These are phyloP conservation scores for Drosera capensis DNA, from an alignment of 148 eudicot genomes.

Conservation along the genomic window DNA sequence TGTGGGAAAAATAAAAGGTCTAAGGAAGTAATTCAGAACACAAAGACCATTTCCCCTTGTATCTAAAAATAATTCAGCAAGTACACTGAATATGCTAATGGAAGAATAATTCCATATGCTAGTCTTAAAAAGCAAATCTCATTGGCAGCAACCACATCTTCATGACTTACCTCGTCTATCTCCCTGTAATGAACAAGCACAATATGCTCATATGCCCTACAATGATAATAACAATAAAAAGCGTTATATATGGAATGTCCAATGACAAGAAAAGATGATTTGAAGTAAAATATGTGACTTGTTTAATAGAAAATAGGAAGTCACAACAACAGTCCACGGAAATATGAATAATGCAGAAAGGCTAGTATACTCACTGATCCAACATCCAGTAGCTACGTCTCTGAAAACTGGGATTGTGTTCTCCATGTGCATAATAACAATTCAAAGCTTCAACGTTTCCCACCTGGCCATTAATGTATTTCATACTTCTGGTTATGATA, in stretches of 20 bases:
- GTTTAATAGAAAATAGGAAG: background rate
- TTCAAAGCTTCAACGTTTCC: constrained; percentile 79
- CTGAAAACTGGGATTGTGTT: constrained; percentile 56
- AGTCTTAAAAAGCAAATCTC: background rate
- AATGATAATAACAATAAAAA: constrained; percentile 4
- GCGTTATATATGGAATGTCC: no score
- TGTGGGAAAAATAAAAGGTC: no score
- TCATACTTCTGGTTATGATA: background rate
- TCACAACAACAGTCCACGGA: background rate
- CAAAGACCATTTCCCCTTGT: no score
- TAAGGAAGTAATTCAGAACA: no score
- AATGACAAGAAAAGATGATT: no score
- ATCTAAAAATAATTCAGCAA: no score
- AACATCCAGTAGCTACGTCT: constrained; percentile 96
- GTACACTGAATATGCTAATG: background rate
- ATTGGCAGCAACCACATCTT: background rate
- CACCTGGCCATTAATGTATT: constrained; percentile 34
- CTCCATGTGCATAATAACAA: constrained; percentile 94
- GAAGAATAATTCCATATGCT: background rate
- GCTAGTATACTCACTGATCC: constrained; percentile 66
- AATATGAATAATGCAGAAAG: constrained; percentile 1
- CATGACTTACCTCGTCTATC: constrained; percentile 44
- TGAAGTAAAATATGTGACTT: no score
- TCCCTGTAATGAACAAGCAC: constrained; percentile 99
- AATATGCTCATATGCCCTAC: constrained; percentile 81